Conservation (phyloP, 1,284 basidiomycete species). For the Puccinia novopanici region DNA sequence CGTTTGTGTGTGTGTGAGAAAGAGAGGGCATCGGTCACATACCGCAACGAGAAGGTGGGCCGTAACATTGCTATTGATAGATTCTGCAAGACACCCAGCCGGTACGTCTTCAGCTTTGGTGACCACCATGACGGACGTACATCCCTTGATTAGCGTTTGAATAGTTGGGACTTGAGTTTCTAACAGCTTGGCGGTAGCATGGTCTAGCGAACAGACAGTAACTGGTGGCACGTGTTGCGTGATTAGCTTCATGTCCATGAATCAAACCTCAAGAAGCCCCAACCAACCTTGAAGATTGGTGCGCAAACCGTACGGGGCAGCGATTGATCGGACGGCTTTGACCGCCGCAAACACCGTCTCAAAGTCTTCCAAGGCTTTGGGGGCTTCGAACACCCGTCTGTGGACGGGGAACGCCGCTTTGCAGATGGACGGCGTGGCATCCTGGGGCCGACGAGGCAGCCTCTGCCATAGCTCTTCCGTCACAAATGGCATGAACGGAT, state of each 20-base stretch:
- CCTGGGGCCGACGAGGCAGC: conserved; percentile 78
- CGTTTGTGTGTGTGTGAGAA: no score
- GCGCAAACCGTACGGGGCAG: conserved; percentile 87
- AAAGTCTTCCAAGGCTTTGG: conserved; percentile 78
- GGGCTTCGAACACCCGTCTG: conserved; percentile 70
- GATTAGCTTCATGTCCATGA: no score
- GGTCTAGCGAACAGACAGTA: conserved; percentile 35
- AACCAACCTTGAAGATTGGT: conserved; percentile 77
- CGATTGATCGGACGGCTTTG: conserved; percentile 78
- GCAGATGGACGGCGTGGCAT: conserved; percentile 75
- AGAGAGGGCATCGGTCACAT: conserved; percentile 56
- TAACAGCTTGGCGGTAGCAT: conserved; percentile 63
- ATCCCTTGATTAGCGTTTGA: conserved; percentile 82
- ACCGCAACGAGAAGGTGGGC: conserved; percentile 82
- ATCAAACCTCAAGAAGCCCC: no score
- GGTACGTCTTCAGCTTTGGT: conserved; percentile 68
- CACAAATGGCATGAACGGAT: conserved; percentile 99
- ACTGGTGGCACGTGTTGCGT: conserved; percentile 61
- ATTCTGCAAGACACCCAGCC: conserved; percentile 79
- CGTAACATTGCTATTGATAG: conserved; percentile 74
- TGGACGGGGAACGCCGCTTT: conserved; percentile 57
- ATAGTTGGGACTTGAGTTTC: conserved; percentile 74
- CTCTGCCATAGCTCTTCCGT: conserved; percentile 99
- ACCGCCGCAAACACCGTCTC: conserved; percentile 81
- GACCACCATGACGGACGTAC: conserved; percentile 71